A percentile compares a stretch with the other conserved stretches of the same genome.
Evolutionary conservation across 805 yeast species (phyloP).

Genomic region (Myxozyma kluyveri): DNA sequence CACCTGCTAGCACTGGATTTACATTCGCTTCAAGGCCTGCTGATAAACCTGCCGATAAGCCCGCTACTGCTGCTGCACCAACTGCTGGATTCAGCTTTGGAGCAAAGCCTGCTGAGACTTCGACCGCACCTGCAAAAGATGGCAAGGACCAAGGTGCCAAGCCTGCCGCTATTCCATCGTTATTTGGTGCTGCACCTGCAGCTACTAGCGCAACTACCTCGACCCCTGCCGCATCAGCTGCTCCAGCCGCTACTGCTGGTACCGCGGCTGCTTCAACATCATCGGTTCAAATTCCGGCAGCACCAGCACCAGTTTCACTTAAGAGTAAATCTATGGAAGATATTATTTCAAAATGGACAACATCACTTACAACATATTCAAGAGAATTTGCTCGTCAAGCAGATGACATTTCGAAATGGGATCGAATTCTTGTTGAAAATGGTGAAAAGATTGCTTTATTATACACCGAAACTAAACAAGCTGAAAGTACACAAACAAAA

Average conservation of each 20-base stretch:
- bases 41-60: too few relatives aligned
- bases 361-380: slow-evolving; percentile 71
- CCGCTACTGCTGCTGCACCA: slow-evolving; percentile 4
- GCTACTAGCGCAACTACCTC: slow-evolving; percentile 19
- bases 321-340: slow-evolving; percentile 93
- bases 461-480: slow-evolving; percentile 71
- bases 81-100: slow-evolving; percentile 10
- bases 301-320: slow-evolving; percentile 46
- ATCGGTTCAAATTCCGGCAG: slow-evolving; percentile 14
- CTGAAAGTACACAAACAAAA: slow-evolving; percentile 79
- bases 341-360: slow-evolving; percentile 88
- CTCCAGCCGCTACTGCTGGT: slow-evolving; percentile 16
- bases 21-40: slow-evolving; percentile 1
- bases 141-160: slow-evolving; percentile 1
- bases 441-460: slow-evolving; percentile 80
- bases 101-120: neutral
- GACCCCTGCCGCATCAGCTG: slow-evolving; percentile 17
- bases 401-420: slow-evolving; percentile 78
- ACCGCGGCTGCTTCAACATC: slow-evolving; percentile 13
- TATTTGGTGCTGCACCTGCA: slow-evolving; percentile 6
- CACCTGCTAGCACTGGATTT: slow-evolving; percentile 5
- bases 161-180: slow-evolving; percentile 3
- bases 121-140: neutral
- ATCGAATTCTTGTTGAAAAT: slow-evolving; percentile 72
- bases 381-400: slow-evolving; percentile 74